These are phyloP conservation scores for Heritiera fomes DNA, from an alignment of 345 rosid genomes.

Conservation along the genomic window DNA sequence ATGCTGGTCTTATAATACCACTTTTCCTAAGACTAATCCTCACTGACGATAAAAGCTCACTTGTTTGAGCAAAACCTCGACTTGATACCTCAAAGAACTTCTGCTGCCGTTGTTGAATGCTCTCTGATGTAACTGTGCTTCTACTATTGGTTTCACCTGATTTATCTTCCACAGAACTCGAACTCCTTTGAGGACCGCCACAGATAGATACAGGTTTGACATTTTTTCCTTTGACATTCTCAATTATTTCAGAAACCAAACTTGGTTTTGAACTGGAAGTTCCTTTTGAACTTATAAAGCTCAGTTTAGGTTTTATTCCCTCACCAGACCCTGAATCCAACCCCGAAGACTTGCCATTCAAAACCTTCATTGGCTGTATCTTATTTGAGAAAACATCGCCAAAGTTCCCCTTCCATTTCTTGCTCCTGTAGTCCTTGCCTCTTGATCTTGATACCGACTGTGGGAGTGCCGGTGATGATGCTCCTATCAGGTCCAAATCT, in stretches of 20 bases:
- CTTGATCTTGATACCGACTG: constrained; percentile 60
- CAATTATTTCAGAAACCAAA: constrained; percentile 31
- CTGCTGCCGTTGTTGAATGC: constrained; percentile 32
- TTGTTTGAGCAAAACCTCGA: constrained; percentile 36
- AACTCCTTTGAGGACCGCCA: constrained; percentile 18
- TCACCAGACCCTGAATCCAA: constrained; percentile 18
- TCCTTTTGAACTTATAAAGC: constrained; percentile 33
- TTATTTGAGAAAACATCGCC: constrained; percentile 25
- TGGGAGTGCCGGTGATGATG: constrained; percentile 46
- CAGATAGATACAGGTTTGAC: constrained; percentile 17
- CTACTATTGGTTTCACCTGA: constrained; percentile 29
- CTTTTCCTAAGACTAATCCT: constrained; percentile 52
- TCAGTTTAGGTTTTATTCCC: constrained; percentile 36
- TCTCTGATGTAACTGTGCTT: constrained; percentile 45
- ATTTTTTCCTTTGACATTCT: constrained; percentile 21
- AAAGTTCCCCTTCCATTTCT: constrained; percentile 30
- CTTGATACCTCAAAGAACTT: constrained; percentile 35
- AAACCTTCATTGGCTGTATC: constrained; percentile 33
- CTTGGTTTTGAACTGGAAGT: constrained; percentile 31
- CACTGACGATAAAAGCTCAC: constrained; percentile 40
- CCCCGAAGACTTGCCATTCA: constrained; percentile 29
- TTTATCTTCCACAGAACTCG: constrained; percentile 26
- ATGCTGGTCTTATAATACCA: constrained; percentile 54
- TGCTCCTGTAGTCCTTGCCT: constrained; percentile 50
- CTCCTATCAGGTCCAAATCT: constrained; percentile 28